Conservation (phyloP, 148 eudicot genomes). For the Camellia lanceoleosa region DNA sequence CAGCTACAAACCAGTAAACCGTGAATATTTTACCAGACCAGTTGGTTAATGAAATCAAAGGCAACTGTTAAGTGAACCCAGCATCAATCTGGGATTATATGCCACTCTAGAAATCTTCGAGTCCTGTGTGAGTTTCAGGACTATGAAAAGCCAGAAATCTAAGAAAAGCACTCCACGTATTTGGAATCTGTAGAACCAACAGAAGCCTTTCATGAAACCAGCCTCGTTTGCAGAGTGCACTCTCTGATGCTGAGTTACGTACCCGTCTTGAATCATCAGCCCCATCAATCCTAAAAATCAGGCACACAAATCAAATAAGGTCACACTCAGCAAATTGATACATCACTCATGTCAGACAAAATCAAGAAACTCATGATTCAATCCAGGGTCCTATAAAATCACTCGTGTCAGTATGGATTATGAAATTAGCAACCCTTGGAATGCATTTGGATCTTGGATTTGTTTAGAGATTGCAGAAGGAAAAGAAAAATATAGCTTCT, state of each 20-base stretch:
- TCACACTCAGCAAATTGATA: background rate
- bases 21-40: slow-evolving; percentile 4
- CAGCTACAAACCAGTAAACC: slow-evolving; percentile 2
- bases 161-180: background rate
- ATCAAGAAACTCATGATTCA: background rate
- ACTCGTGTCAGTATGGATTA: background rate
- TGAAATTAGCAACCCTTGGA: background rate
- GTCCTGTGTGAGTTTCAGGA: background rate
- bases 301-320: background rate
- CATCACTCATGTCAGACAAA: background rate
- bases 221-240: slow-evolving; percentile 2
- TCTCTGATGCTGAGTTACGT: background rate
- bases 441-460: too few relatives aligned
- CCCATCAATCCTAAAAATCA: slow-evolving; percentile 3
- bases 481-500: too few relatives aligned
- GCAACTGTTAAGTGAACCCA: slow-evolving; percentile 2
- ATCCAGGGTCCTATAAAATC: background rate
- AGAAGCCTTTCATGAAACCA: background rate
- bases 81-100: background rate
- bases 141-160: slow-evolving; percentile 4
- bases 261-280: slow-evolving; percentile 1
- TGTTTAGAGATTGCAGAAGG: too few relatives aligned
- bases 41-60: background rate
- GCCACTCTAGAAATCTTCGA: background rate
- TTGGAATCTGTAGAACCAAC: background rate